Percentiles rank a stretch among this genome's conserved stretches.
These are phyloP conservation scores for Emergomyces pasteurianus DNA, from an alignment of 2,329 filamentous ascomycete genomes.

Conservation along the genomic window DNA sequence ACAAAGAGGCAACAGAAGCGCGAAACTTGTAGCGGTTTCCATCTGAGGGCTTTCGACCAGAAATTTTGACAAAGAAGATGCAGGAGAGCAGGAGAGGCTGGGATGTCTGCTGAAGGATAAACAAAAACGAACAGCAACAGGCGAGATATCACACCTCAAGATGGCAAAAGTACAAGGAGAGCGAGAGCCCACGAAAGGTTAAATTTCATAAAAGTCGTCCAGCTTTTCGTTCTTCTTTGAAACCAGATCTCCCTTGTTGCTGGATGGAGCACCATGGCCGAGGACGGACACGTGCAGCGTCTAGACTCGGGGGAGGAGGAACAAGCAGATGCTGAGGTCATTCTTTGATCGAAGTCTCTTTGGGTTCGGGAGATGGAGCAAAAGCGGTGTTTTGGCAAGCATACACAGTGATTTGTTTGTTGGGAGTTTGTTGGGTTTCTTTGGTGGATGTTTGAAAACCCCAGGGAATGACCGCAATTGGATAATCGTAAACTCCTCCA, in stretches of 20 bases:
- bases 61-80: background rate
- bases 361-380: background rate
- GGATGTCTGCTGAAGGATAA: background rate
- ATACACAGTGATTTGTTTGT: background rate
- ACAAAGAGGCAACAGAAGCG: background rate
- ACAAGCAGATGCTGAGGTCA: background rate
- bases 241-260: background rate
- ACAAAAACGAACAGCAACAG: background rate
- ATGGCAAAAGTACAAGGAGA: background rate
- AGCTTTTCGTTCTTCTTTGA: background rate
- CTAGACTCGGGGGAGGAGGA: background rate
- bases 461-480: too few relatives aligned
- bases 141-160: background rate
- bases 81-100: background rate
- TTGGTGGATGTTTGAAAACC: background rate
- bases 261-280: background rate
- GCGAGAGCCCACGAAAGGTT: background rate
- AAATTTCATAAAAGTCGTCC: background rate
- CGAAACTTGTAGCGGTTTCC: background rate
- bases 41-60: background rate
- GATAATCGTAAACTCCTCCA: too few relatives aligned
- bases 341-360: conserved; percentile 2
- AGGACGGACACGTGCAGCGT: background rate
- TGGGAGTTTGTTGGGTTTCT: background rate
- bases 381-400: background rate